Evolutionary conservation across 2,329 filamentous ascomycete genomes (phyloP), one percentile per base, ranked within the genome.

Genomic region (Verticillium nonalfalfae): DNA sequence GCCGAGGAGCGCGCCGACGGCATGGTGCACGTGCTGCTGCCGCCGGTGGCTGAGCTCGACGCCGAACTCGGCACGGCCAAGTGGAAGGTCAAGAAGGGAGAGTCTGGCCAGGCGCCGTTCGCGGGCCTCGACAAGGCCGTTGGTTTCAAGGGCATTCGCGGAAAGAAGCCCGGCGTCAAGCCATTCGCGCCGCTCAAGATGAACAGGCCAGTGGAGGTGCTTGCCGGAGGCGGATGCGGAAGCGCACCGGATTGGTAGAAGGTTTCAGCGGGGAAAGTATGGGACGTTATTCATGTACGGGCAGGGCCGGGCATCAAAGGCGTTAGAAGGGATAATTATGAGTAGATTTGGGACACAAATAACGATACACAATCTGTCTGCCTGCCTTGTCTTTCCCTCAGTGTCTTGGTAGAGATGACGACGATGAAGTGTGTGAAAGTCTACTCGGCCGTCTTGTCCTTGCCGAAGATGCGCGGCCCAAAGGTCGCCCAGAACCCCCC

Each of bases 41-140:
- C 93, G 21, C 88, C 91, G 0, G 82, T 93, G 0, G 87, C 88
- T 59, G 93, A 96, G 76, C 79, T 97, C 55, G 93, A 97, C 72
- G 82, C 82, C 1, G 84, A 91, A 61, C 78, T 97, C 34, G 91
- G 91, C 0, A 97, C 92, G 0, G 79, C 81, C 68, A 88, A 85
- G 75, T 97, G 90, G 86, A 90, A 84, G 76, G 86, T 96, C 18
- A 88, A 82, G 76, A 89, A 88, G 74, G 88, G 82, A 1, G 91
- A 95, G 74, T 73, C 75, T 35, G 75, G 74, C 7, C 68, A 70
- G 60, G 67, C 65, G 7, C 75, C 73, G 50, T 76, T 80, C 59
- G 76, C 71, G 18, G 78, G 78, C 68, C 72, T 84, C 38, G 81
- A 84, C 59, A 69, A 67, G 62, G 79, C 75, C 70, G 78, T 81